phyloP scores from a whole-genome alignment of 768 basidiomycete species.

The Coprinopsis cinerea region DNA sequence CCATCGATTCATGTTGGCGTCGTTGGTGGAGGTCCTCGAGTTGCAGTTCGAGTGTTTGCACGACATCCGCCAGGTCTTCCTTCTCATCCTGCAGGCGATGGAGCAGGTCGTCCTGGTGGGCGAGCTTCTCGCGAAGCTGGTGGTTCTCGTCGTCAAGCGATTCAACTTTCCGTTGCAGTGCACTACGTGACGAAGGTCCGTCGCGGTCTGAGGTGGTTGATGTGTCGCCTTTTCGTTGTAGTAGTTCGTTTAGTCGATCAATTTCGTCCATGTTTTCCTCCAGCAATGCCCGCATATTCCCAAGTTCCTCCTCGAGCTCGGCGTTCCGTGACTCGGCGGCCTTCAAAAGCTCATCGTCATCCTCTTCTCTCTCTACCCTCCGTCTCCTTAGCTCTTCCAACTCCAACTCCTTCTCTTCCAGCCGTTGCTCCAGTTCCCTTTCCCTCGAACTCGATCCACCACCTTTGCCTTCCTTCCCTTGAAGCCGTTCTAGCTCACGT shows the following conservation, averaged over 20 bases:
- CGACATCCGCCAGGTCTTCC: conserved; percentile 61
- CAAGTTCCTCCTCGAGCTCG: conserved; percentile 70
- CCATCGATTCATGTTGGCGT: conserved; percentile 55
- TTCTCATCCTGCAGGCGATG: conserved; percentile 62
- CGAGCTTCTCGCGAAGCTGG: conserved; percentile 49
- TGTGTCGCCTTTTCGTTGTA: conserved; percentile 42
- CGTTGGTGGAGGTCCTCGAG: conserved; percentile 61
- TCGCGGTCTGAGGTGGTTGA: conserved; percentile 29
- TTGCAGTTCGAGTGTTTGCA: conserved; percentile 57
- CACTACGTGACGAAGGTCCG: not conserved
- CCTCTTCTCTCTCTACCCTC: conserved; percentile 28
- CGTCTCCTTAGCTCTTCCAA: conserved; percentile 69
- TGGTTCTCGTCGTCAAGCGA: conserved; percentile 60
- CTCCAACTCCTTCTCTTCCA: conserved; percentile 73
- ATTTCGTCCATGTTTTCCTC: conserved; percentile 86
- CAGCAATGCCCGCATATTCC: conserved; percentile 59
- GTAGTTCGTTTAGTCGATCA: conserved; percentile 62
- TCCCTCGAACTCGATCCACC: conserved; percentile 34
- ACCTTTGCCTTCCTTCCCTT: conserved; percentile 36
- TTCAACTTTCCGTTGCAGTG: conserved; percentile 39
- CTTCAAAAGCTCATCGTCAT: conserved; percentile 49
- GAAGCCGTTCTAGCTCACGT: conserved; percentile 67
- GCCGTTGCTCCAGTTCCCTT: conserved; percentile 69
- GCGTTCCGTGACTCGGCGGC: conserved; percentile 57
- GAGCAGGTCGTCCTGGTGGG: conserved; percentile 54